These are phyloP conservation scores for Calonectria multiphialidica DNA, from an alignment of 2,329 filamentous ascomycete genomes.

Conservation along the genomic window DNA sequence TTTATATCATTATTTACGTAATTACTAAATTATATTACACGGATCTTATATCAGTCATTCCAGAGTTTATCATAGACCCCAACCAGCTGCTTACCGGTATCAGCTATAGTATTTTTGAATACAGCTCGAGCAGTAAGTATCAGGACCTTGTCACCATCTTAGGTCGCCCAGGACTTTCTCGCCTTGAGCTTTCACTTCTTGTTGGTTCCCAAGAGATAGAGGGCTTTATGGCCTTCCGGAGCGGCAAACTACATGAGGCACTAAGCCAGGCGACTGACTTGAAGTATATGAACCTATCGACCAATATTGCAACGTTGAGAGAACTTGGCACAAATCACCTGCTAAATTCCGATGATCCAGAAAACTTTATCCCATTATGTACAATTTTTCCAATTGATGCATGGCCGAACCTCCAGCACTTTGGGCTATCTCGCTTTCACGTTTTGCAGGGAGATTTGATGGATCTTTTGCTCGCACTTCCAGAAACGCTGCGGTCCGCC, in stretches of 20 bases:
- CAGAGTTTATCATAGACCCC: constrained; percentile 5
- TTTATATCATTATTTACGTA: not conserved
- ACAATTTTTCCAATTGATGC: not conserved
- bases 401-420: not conserved
- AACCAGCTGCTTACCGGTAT: not conserved
- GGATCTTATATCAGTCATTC: not conserved
- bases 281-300: not conserved
- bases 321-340: not conserved
- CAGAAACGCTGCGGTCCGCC: constrained; percentile 43
- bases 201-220: not conserved
- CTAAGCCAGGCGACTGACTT: not conserved
- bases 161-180: not conserved
- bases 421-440: not conserved
- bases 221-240: not conserved
- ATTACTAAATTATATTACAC: not conserved
- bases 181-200: not conserved
- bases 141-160: not conserved
- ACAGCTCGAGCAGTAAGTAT: not conserved
- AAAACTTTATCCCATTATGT: not conserved
- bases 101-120: not conserved
- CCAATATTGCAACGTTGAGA: not conserved
- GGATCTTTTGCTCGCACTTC: constrained; percentile 42
- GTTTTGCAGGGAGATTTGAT: constrained; percentile 32
- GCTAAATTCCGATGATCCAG: not conserved
- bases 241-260: not conserved